phyloP scores from a whole-genome alignment of 805 yeast species.

The Myxozyma mucilagina region DNA sequence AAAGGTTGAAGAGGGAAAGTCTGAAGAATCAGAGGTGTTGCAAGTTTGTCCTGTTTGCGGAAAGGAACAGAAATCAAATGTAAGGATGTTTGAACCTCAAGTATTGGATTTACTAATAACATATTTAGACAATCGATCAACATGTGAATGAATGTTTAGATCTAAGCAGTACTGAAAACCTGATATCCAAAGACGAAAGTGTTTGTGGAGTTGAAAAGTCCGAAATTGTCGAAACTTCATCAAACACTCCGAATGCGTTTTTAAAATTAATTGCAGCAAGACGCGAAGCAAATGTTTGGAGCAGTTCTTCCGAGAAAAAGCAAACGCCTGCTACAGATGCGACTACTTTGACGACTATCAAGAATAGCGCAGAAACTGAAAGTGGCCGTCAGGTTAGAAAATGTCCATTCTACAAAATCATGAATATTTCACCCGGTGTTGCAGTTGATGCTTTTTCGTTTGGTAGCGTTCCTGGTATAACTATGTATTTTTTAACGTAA shows the following conservation, averaged over 20 bases:
- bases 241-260: not conserved
- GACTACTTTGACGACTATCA: not conserved
- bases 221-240: not conserved
- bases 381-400: not conserved
- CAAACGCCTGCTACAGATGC: not conserved
- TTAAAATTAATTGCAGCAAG: not conserved
- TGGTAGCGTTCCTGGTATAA: constrained; percentile 39
- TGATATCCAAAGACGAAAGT: not conserved
- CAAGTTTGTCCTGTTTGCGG: constrained; percentile 12
- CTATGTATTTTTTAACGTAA: constrained; percentile 39
- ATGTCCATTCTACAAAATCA: constrained; percentile 40
- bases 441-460: constrained; percentile 45
- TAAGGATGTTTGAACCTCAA: not conserved
- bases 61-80: not conserved
- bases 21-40: not conserved
- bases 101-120: not conserved
- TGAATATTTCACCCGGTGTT: constrained; percentile 36
- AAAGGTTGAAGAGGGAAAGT: no score
- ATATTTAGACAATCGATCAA: constrained; percentile 1
- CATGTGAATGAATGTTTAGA: constrained; percentile 15
- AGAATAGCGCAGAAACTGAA: not conserved
- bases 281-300: not conserved
- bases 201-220: not conserved
- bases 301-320: not conserved
- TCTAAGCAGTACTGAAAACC: not conserved